These are phyloP conservation scores for Alternaria sp. DNA, from an alignment of 2,329 filamentous ascomycete species.

Conservation along the genomic window DNA sequence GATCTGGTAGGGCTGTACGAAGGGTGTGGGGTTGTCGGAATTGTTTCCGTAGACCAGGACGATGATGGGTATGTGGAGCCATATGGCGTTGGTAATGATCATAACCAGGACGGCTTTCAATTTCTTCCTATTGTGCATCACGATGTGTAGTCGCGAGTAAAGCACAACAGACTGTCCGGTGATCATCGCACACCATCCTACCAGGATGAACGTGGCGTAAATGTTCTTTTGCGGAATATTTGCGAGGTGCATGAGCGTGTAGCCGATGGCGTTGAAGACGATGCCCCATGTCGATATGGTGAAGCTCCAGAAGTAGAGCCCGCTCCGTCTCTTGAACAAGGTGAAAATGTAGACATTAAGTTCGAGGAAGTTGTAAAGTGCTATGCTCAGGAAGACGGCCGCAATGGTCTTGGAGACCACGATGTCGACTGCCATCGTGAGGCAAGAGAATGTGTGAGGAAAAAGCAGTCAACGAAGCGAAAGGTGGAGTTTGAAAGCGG, in stretches of 20 bases:
- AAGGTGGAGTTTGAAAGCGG: conserved; percentile 3
- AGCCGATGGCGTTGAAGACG: conserved; percentile 54
- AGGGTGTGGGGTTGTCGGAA: conserved; percentile 38
- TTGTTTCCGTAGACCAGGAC: conserved; percentile 60
- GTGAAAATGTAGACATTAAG: conserved; percentile 53
- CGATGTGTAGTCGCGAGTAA: conserved; percentile 66
- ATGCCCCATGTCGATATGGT: conserved; percentile 52
- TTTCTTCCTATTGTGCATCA: conserved; percentile 56
- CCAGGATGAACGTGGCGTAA: conserved; percentile 51
- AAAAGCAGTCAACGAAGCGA: conserved; percentile 2
- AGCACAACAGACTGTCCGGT: conserved; percentile 66
- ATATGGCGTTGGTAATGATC: conserved; percentile 61
- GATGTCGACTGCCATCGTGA: conserved; percentile 5
- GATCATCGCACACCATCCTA: conserved; percentile 67
- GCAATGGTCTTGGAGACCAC: conserved; percentile 12
- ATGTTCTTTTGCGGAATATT: conserved; percentile 35
- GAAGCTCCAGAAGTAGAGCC: conserved; percentile 58
- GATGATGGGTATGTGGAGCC: conserved; percentile 61
- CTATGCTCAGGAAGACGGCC: conserved; percentile 30
- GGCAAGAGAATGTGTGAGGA: background rate
- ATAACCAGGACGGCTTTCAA: conserved; percentile 60
- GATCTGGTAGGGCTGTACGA: conserved; percentile 39
- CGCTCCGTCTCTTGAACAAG: conserved; percentile 53
- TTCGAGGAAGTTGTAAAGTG: conserved; percentile 50
- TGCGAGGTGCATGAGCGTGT: conserved; percentile 49